These are phyloP conservation scores for Solanum commersonii DNA, from an alignment of 257 asterid species.

Conservation along the genomic window DNA sequence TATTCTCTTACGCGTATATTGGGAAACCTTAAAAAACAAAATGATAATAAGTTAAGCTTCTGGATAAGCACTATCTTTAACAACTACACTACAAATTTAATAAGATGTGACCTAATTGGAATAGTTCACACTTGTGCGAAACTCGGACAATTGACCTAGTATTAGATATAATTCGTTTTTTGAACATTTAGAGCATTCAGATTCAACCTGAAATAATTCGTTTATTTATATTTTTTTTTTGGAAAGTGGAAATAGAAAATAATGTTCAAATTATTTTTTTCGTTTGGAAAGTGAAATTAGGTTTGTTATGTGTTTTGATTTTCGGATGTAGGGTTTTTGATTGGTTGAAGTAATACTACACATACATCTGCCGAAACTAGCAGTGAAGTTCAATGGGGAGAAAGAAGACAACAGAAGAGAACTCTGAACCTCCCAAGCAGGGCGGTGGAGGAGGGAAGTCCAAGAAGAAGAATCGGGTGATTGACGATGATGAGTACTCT, in stretches of 20 bases:
- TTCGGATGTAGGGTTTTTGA: background rate
- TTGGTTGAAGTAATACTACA: background rate
- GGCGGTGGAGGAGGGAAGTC: constrained; percentile 53
- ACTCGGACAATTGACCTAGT: too few relatives aligned
- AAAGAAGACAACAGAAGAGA: constrained; percentile 55
- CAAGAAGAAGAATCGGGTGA: constrained; percentile 53
- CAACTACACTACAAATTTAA: too few relatives aligned
- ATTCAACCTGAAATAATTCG: too few relatives aligned
- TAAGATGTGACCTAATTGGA: too few relatives aligned
- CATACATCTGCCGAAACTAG: constrained; percentile 19
- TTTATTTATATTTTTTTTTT: too few relatives aligned
- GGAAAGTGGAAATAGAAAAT: background rate
- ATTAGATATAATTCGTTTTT: too few relatives aligned
- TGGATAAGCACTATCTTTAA: too few relatives aligned
- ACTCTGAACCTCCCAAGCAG: constrained; percentile 4
- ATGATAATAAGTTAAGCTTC: too few relatives aligned
- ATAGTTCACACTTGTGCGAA: too few relatives aligned
- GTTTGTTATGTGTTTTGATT: background rate
- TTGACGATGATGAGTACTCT: constrained; percentile 74
- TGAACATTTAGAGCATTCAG: background rate
- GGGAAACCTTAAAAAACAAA: too few relatives aligned
- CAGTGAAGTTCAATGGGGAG: constrained; percentile 46
- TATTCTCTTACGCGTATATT: too few relatives aligned
- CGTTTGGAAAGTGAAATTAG: background rate
- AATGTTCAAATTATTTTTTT: background rate